These are phyloP conservation scores for Fusarium euwallaceae DNA, from an alignment of 2,329 filamentous ascomycete species.

Conservation along the genomic window DNA sequence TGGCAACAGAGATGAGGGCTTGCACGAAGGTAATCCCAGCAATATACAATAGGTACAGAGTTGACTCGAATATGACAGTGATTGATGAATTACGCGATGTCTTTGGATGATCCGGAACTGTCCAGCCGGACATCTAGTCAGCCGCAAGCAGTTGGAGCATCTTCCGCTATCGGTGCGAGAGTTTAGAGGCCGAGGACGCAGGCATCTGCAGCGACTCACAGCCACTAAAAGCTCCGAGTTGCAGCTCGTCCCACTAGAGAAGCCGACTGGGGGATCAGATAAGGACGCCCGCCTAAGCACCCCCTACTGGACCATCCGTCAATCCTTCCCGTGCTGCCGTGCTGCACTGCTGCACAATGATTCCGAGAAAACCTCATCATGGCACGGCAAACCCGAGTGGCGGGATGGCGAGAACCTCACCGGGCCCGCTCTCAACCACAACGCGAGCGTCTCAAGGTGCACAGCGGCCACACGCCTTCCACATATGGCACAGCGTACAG, in stretches of 20 bases:
- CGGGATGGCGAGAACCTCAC: conserved; percentile 22
- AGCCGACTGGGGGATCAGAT: conserved; percentile 38
- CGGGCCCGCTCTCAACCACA: conserved; percentile 37
- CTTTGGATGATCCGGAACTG: neutral
- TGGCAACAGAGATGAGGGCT: neutral
- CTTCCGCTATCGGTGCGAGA: conserved; percentile 37
- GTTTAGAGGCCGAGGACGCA: neutral
- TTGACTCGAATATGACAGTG: neutral
- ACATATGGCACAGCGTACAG: conserved; percentile 21
- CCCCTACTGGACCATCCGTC: conserved; percentile 22
- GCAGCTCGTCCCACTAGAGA: conserved; percentile 25
- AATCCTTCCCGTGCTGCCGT: conserved; percentile 1
- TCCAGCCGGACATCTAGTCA: conserved; percentile 3
- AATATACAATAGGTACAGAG: neutral
- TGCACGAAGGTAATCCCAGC: neutral
- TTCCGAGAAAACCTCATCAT: conserved; percentile 34
- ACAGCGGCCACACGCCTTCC: conserved; percentile 26
- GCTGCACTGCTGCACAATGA: conserved; percentile 20
- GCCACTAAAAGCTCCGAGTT: conserved; percentile 23
- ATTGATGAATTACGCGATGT: conserved; percentile 13
- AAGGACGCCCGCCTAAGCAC: conserved; percentile 15
- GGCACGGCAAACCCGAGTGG: conserved; percentile 26
- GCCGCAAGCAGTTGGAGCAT: conserved; percentile 3
- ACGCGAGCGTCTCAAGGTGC: conserved; percentile 1
- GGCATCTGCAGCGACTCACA: conserved; percentile 2